Evolutionary conservation across 2,329 filamentous ascomycete genomes (phyloP).

Genomic region (Metarhizium humberi): DNA sequence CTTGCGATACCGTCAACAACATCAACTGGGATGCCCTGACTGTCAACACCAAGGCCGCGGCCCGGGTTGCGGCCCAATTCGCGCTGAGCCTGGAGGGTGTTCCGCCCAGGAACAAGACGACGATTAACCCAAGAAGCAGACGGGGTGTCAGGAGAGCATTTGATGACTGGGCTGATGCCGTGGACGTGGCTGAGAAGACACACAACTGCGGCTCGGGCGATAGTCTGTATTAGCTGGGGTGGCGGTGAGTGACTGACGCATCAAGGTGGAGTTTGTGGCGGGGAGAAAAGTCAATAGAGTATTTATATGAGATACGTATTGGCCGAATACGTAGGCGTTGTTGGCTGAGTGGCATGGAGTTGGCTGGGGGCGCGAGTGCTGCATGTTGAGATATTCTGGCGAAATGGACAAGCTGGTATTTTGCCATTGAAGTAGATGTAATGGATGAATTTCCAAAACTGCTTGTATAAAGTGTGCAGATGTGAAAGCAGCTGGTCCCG

Average conservation of each 20-base stretch:
- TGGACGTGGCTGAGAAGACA: slow-evolving; percentile 16
- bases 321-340: background rate
- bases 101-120: slow-evolving; percentile 21
- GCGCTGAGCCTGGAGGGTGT: slow-evolving; percentile 26
- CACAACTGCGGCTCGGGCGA: slow-evolving; percentile 19
- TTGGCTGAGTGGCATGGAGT: too few relatives aligned
- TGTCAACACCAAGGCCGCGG: slow-evolving; percentile 35
- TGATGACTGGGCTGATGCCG: slow-evolving; percentile 15
- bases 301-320: background rate
- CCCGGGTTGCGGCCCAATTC: slow-evolving; percentile 35
- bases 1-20: slow-evolving; percentile 30
- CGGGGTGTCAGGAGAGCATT: slow-evolving; percentile 16
- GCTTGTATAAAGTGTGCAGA: too few relatives aligned
- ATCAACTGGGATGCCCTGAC: slow-evolving; percentile 31
- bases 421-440: too few relatives aligned
- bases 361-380: too few relatives aligned
- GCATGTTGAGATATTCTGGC: too few relatives aligned
- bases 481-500: too few relatives aligned
- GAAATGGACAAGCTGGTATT: too few relatives aligned
- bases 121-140: slow-evolving; percentile 16
- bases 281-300: background rate
- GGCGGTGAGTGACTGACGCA: background rate
- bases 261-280: background rate
- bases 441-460: too few relatives aligned
- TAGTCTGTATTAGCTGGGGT: slow-evolving; percentile 5